Conservation (phyloP, 2,329 filamentous ascomycete genomes). For the Bipolaris sorokiniana region DNA sequence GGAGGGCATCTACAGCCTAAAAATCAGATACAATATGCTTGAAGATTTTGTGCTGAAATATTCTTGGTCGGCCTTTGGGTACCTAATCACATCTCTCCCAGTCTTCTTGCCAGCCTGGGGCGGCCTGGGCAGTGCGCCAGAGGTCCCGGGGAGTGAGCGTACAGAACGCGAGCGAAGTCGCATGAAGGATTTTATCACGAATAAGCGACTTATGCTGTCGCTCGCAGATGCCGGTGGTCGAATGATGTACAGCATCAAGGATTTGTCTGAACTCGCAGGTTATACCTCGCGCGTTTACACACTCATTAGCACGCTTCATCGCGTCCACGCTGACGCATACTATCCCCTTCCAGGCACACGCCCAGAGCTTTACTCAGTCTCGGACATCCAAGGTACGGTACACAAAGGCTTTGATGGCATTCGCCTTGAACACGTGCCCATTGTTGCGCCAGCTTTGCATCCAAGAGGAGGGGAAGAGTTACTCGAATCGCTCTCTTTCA, state of each 20-base stretch:
- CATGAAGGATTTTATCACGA: constrained; percentile 99
- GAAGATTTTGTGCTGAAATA: constrained; percentile 99
- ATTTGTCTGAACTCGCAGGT: constrained; percentile 91
- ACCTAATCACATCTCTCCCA: constrained; percentile 88
- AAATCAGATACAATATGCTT: constrained; percentile 97
- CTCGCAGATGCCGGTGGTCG: constrained; percentile 93
- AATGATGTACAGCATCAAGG: constrained; percentile 99
- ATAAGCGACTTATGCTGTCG: constrained; percentile 97
- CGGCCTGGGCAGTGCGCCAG: constrained; percentile 75
- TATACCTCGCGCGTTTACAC: constrained; percentile 97
- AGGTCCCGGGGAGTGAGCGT: constrained; percentile 61
- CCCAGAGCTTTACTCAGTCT: constrained; percentile 84
- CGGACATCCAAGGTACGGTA: constrained; percentile 90
- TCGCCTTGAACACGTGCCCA: constrained; percentile 87
- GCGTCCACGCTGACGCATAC: constrained; percentile 91
- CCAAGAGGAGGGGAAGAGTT: constrained; percentile 92
- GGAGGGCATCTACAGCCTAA: constrained; percentile 97
- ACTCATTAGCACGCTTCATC: constrained; percentile 90
- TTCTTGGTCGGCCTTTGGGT: constrained; percentile 97
- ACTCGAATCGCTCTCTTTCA: constrained; percentile 84
- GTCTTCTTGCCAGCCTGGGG: constrained; percentile 96
- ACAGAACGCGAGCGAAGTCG: constrained; percentile 76
- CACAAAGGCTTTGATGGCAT: constrained; percentile 96
- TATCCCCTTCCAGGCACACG: constrained; percentile 68
- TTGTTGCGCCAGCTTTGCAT: constrained; percentile 87